These are phyloP conservation scores for Dimargaris xerosporica DNA, from an alignment of 192 early-diverging fungal genomes.

Conservation along the genomic window DNA sequence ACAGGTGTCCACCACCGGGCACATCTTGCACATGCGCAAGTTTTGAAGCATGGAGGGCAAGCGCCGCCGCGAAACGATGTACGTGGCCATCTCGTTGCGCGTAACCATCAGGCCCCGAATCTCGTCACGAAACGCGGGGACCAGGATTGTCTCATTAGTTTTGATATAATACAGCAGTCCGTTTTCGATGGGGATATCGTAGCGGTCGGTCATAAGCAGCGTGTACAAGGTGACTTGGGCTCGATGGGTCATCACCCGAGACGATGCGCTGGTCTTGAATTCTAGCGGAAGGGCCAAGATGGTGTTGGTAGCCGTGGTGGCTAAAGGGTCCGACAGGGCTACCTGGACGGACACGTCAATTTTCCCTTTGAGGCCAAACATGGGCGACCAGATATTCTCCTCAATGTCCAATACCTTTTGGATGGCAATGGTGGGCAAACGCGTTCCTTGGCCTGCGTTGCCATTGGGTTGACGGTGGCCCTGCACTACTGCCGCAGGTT, in stretches of 20 bases:
- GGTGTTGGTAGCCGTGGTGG: conserved; percentile 10
- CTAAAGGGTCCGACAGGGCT: conserved; percentile 10
- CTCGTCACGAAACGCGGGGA: conserved; percentile 47
- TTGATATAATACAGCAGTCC: conserved; percentile 72
- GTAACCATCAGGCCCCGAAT: conserved; percentile 51
- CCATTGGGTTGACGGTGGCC: background rate
- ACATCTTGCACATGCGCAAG: conserved; percentile 44
- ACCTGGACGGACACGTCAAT: conserved; percentile 60
- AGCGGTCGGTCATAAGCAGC: conserved; percentile 67
- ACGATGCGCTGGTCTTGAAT: conserved; percentile 67
- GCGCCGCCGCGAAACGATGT: conserved; percentile 19
- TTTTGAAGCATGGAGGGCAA: conserved; percentile 61
- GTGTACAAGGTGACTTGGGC: conserved; percentile 81
- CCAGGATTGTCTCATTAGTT: conserved; percentile 40
- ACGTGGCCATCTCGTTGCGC: conserved; percentile 58
- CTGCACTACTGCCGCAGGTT: conserved; percentile 14
- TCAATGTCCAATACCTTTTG: conserved; percentile 71
- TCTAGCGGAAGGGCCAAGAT: conserved; percentile 62
- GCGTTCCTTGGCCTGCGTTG: background rate
- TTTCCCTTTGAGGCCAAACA: conserved; percentile 84
- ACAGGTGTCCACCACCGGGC: conserved; percentile 48
- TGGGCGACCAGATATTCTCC: conserved; percentile 83
- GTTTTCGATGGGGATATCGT: conserved; percentile 47
- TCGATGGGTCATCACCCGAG: conserved; percentile 42
- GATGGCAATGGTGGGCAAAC: conserved; percentile 23